A percentile compares a stretch with the other conserved stretches of the same genome.
These are phyloP conservation scores for Ophiostoma angusticollis DNA, from an alignment of 2,329 filamentous ascomycete species.

Conservation along the genomic window DNA sequence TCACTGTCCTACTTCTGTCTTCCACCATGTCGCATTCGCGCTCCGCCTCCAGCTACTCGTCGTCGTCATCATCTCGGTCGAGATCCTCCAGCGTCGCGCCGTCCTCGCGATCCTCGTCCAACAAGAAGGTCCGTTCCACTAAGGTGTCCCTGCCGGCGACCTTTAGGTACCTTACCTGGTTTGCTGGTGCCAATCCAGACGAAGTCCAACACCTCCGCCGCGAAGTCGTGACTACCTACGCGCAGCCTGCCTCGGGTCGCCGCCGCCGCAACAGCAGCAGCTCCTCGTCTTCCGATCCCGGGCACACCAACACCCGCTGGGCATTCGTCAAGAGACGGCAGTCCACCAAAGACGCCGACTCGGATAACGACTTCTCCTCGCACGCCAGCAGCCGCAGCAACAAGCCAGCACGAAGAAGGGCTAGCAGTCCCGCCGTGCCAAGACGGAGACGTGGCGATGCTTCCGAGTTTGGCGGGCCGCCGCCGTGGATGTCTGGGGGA, in stretches of 20 bases:
- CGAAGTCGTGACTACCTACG: conserved; percentile 1
- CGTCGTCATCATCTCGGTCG: too few relatives aligned
- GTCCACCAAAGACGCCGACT: not conserved
- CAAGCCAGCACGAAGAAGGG: too few relatives aligned
- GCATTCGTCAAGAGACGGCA: conserved; percentile 3
- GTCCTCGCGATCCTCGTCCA: not conserved
- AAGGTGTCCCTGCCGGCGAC: conserved; percentile 2
- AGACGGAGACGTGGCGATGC: not conserved
- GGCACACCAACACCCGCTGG: not conserved
- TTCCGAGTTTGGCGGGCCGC: conserved; percentile 1
- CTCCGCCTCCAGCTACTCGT: conserved; percentile 1
- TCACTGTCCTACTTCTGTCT: not conserved
- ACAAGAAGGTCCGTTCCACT: not conserved
- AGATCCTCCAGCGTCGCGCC: conserved; percentile 1
- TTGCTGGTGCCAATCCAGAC: conserved; percentile 7
- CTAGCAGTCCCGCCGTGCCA: not conserved
- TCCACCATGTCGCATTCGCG: not conserved
- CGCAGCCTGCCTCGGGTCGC: not conserved
- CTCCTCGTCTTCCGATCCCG: not conserved
- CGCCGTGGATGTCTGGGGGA: not conserved
- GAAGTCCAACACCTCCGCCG: conserved; percentile 7
- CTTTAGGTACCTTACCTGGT: conserved; percentile 4
- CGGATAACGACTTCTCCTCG: not conserved
- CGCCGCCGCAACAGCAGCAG: not conserved
- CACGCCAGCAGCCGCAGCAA: too few relatives aligned